phyloP scores from a whole-genome alignment of 495 filamentous ascomycete genomes.

The Penicillium chermesinum region DNA sequence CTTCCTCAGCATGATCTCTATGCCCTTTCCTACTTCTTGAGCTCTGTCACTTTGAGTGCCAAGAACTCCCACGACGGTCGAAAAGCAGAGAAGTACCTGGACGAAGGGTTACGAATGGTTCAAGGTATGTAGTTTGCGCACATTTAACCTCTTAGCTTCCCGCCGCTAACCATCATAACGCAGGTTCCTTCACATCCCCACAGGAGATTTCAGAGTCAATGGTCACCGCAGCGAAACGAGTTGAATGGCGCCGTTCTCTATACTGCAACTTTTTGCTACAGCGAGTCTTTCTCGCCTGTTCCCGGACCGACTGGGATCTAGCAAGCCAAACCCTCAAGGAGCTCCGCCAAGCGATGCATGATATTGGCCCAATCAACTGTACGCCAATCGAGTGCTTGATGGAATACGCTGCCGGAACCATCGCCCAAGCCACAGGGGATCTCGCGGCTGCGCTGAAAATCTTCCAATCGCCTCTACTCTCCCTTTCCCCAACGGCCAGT shows the following conservation, averaged over 20 bases:
- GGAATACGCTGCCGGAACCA: constrained; percentile 69
- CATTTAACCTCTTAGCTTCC: no score
- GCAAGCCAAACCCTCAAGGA: constrained; percentile 43
- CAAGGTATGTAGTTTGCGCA: constrained; percentile 46
- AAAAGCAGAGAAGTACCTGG: constrained; percentile 62
- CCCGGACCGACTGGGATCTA: constrained; percentile 57
- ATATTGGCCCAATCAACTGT: constrained; percentile 35
- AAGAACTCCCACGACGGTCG: constrained; percentile 58
- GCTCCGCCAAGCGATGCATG: constrained; percentile 32
- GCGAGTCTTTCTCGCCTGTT: constrained; percentile 53
- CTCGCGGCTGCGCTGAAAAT: constrained; percentile 58
- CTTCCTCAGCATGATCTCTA: constrained; percentile 62
- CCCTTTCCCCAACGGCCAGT: constrained; percentile 40
- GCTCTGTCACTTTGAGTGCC: constrained; percentile 62
- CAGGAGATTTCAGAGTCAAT: constrained; percentile 46
- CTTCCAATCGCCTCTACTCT: constrained; percentile 58
- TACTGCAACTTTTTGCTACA: constrained; percentile 55
- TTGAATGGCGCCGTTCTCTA: constrained; percentile 49
- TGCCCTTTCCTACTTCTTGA: constrained; percentile 66
- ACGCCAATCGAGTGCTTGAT: constrained; percentile 41
- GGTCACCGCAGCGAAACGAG: constrained; percentile 35
- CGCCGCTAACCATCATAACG: not conserved
- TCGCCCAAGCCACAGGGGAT: constrained; percentile 73
- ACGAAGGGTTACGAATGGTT: constrained; percentile 57
- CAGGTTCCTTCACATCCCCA: constrained; percentile 37